A percentile compares a stretch with the other conserved stretches of the same genome.
Conservation (phyloP, 2,329 filamentous ascomycete species). For the Ascochyta lentis region DNA sequence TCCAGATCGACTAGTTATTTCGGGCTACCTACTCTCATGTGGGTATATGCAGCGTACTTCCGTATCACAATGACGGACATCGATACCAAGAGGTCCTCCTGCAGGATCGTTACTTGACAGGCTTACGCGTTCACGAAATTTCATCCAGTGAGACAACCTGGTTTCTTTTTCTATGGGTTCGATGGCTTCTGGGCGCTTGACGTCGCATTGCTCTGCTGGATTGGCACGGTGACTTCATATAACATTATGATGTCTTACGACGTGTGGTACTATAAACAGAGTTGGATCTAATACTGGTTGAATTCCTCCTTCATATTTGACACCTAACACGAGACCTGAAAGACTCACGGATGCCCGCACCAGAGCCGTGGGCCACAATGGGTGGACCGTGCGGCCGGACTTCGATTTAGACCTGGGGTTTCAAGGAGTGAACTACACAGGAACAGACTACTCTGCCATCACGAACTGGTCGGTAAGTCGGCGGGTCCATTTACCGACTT, state of each 20-base stretch:
- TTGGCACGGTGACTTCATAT: not conserved
- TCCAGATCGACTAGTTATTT: constrained; percentile 5
- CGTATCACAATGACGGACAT: constrained; percentile 21
- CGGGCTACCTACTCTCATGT: constrained; percentile 1
- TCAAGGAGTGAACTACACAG: constrained; percentile 7
- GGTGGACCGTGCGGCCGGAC: constrained; percentile 30
- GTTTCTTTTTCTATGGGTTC: not conserved
- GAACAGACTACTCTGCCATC: not conserved
- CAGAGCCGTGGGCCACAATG: constrained; percentile 15
- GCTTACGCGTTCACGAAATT: constrained; percentile 37
- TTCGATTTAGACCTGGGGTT: constrained; percentile 11
- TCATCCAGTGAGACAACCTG: not conserved
- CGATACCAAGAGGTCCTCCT: constrained; percentile 25
- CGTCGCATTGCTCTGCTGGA: not conserved
- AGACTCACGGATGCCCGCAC: constrained; percentile 30
- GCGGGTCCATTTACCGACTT: constrained; percentile 22
- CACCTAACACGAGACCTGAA: constrained; percentile 8
- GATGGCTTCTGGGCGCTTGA: constrained; percentile 2
- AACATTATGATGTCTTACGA: not conserved
- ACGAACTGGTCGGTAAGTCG: constrained; percentile 22
- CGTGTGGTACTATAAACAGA: not conserved
- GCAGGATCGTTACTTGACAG: constrained; percentile 30
- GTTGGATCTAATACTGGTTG: not conserved
- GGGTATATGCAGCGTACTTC: constrained; percentile 15
- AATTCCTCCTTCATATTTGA: constrained; percentile 1